Conservation (phyloP, 2,329 filamentous ascomycete species). For the Botrytis elliptica region DNA sequence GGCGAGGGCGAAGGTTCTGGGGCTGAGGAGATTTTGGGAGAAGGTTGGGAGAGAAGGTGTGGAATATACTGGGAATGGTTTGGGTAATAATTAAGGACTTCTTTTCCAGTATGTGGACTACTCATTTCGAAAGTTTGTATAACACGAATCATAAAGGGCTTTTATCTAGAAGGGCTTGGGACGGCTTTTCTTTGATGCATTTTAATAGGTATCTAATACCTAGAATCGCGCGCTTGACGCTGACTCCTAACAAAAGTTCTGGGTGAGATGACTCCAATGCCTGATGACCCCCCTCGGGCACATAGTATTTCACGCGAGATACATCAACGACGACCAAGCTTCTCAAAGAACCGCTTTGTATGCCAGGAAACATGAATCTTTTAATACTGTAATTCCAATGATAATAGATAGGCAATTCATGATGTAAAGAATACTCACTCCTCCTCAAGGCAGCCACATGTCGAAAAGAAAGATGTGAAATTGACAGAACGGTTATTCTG, state of each 20-base stretch:
- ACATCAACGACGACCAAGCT: neutral
- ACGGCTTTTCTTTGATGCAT: neutral
- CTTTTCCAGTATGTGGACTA: neutral
- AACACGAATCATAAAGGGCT: too few species aligned
- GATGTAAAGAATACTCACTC: too few species aligned
- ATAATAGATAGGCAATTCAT: too few species aligned
- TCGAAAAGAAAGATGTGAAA: too few species aligned
- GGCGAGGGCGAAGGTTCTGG: constrained; percentile 51
- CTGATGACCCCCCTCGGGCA: neutral
- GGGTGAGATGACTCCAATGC: neutral
- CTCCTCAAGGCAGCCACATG: too few species aligned
- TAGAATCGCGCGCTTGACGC: neutral
- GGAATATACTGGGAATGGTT: neutral
- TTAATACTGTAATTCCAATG: too few species aligned
- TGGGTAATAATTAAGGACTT: neutral
- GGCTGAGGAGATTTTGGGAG: constrained; percentile 66
- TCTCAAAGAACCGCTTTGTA: neutral
- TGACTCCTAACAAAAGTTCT: neutral
- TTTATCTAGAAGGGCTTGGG: neutral
- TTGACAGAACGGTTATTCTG: too few species aligned
- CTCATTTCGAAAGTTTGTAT: neutral
- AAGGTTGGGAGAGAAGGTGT: constrained; percentile 45
- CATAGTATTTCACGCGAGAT: neutral
- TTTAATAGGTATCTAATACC: neutral
- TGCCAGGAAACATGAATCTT: neutral